These are phyloP conservation scores for Toxoplasma gondii DNA, from an alignment of 169 alveolate genomes.

Conservation along the genomic window DNA sequence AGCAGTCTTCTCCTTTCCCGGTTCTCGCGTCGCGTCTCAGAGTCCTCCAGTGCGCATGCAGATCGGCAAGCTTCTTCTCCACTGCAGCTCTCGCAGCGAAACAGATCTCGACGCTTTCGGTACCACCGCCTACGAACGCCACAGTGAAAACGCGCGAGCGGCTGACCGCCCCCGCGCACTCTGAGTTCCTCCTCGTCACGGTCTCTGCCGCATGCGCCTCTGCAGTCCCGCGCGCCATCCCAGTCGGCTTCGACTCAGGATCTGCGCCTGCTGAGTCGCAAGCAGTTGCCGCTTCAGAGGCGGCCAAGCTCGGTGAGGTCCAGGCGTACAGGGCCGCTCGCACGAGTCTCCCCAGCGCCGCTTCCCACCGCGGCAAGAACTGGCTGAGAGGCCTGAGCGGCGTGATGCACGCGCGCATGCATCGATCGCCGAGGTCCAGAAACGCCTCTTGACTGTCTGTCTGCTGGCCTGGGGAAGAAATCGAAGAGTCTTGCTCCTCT, in stretches of 20 bases:
- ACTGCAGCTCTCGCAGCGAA: conserved; percentile 51
- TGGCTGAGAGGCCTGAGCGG: neutral
- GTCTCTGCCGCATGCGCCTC: conserved; percentile 11
- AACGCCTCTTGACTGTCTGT: too few species aligned
- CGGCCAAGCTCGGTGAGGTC: neutral
- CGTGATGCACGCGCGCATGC: neutral
- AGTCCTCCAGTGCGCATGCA: neutral
- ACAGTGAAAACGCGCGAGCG: conserved; percentile 11
- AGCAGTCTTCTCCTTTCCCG: neutral
- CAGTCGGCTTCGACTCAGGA: neutral
- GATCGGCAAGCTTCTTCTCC: conserved; percentile 39
- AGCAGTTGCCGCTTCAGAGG: too few species aligned
- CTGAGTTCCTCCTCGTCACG: neutral
- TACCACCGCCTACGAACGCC: conserved; percentile 57
- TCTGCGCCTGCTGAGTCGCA: neutral
- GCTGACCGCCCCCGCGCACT: neutral
- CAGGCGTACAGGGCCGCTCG: neutral
- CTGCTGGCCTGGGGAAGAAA: neutral
- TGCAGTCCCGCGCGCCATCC: neutral
- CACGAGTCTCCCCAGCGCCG: neutral
- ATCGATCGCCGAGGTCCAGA: too few species aligned
- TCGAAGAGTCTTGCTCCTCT: neutral
- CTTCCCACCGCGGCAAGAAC: neutral
- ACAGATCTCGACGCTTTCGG: conserved; percentile 60
- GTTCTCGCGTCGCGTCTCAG: neutral